Conservation (phyloP, 192 early-diverging fungal genomes). For the Dissophora ornata region DNA sequence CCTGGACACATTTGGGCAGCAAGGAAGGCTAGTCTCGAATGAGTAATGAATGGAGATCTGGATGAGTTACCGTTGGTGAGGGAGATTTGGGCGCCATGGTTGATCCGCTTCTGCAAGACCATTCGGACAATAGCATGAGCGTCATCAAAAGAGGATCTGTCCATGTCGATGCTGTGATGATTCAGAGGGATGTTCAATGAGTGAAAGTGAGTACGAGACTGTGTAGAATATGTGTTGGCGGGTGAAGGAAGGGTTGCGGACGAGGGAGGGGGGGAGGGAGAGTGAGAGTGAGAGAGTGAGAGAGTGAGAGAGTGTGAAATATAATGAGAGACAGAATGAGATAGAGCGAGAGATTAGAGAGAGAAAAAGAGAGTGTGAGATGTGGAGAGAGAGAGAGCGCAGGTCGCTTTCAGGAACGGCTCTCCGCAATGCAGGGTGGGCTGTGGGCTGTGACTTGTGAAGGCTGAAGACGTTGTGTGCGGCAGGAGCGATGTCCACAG, state of each 20-base stretch:
- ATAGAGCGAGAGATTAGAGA: not conserved
- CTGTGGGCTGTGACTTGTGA: too few species aligned
- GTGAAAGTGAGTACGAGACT: not conserved
- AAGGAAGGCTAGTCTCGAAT: too few species aligned
- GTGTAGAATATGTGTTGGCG: not conserved
- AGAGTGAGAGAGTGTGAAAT: not conserved
- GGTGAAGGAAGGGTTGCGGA: not conserved
- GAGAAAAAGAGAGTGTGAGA: not conserved
- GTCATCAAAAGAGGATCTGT: conserved; percentile 25
- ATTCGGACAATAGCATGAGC: conserved; percentile 20
- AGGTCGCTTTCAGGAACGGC: too few species aligned
- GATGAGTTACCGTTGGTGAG: conserved; percentile 34
- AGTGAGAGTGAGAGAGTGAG: not conserved
- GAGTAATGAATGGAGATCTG: too few species aligned
- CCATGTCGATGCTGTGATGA: conserved; percentile 1
- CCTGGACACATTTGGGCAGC: too few species aligned
- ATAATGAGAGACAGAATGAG: not conserved
- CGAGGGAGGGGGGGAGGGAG: not conserved
- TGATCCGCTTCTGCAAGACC: conserved; percentile 41
- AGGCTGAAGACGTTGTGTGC: too few species aligned
- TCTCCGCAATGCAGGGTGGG: too few species aligned
- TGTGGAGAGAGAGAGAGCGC: too few species aligned
- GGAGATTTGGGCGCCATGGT: conserved; percentile 39
- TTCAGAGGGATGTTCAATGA: not conserved
- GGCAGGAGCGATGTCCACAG: too few species aligned